Conservation (phyloP, 805 yeast genomes). For the Sungouiozyma ichnusensis region DNA sequence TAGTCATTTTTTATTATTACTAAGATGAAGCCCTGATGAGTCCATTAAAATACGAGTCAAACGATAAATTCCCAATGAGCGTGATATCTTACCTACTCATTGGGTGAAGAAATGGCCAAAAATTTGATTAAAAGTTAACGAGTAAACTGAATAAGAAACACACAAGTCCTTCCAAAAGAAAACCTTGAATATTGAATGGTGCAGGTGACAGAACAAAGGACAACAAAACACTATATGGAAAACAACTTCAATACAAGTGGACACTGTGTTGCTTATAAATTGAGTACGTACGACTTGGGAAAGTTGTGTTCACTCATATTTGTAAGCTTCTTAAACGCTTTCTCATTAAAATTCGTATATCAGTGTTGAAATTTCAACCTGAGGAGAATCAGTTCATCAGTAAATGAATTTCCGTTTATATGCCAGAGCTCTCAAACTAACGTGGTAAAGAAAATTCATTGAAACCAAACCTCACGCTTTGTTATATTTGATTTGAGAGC, state of each 20-base stretch:
- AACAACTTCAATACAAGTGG: neutral
- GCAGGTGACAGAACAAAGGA: neutral
- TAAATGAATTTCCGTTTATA: neutral
- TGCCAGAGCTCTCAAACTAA: neutral
- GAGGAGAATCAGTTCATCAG: neutral
- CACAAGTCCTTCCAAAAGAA: conserved; percentile 1
- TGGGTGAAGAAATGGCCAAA: neutral
- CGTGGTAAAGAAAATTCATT: neutral
- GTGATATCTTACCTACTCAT: neutral
- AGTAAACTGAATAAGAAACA: neutral
- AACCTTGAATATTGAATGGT: too few species aligned
- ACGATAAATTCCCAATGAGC: neutral
- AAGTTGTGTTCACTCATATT: too few species aligned
- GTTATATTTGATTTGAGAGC: neutral
- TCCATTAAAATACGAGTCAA: neutral
- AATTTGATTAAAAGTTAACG: too few species aligned
- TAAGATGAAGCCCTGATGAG: neutral
- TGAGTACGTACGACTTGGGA: too few species aligned
- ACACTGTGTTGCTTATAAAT: neutral
- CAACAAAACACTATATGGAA: neutral
- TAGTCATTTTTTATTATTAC: neutral
- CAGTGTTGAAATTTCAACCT: neutral
- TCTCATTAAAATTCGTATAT: neutral
- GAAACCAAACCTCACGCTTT: neutral
- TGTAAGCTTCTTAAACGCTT: neutral